These are phyloP conservation scores for Eutypa lata DNA, from an alignment of 2,329 filamentous ascomycete species.

Conservation along the genomic window DNA sequence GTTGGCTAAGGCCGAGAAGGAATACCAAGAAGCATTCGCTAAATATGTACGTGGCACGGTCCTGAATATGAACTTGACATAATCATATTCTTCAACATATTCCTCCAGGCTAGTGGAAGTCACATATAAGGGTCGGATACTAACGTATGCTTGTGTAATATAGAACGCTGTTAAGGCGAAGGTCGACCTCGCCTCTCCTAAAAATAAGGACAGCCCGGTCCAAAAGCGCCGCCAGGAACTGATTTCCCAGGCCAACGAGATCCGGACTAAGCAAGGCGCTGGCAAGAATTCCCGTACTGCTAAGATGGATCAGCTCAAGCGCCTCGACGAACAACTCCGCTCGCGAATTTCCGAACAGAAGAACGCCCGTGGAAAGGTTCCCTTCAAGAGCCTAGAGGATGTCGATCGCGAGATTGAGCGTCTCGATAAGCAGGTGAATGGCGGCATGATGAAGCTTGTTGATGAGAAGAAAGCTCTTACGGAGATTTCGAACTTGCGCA, in stretches of 20 bases:
- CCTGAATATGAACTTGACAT: not conserved
- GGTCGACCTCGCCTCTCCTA: slow-evolving; percentile 77
- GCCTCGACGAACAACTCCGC: slow-evolving; percentile 85
- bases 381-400: slow-evolving; percentile 85
- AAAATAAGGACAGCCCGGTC: slow-evolving; percentile 72
- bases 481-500: slow-evolving; percentile 79
- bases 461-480: slow-evolving; percentile 93
- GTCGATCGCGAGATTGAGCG: slow-evolving; percentile 77
- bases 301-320: slow-evolving; percentile 88
- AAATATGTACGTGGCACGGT: slow-evolving; percentile 29
- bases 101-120: not conserved
- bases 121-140: not conserved
- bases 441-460: slow-evolving; percentile 88
- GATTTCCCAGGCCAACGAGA: slow-evolving; percentile 75
- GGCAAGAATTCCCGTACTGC: slow-evolving; percentile 78
- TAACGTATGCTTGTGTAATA: slow-evolving; percentile 10
- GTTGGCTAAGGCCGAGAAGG: slow-evolving; percentile 81
- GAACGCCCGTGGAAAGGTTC: slow-evolving; percentile 72
- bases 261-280: slow-evolving; percentile 81
- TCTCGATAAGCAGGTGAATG: slow-evolving; percentile 82
- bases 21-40: slow-evolving; percentile 73
- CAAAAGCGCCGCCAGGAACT: slow-evolving; percentile 85
- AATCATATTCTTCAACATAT: not conserved
- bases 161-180: slow-evolving; percentile 87
- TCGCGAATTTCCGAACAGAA: slow-evolving; percentile 84